Percentiles rank a stretch among this genome's conserved stretches.
Conservation (phyloP, 2,329 filamentous ascomycete species). For the Plectosphaerella plurivora region DNA sequence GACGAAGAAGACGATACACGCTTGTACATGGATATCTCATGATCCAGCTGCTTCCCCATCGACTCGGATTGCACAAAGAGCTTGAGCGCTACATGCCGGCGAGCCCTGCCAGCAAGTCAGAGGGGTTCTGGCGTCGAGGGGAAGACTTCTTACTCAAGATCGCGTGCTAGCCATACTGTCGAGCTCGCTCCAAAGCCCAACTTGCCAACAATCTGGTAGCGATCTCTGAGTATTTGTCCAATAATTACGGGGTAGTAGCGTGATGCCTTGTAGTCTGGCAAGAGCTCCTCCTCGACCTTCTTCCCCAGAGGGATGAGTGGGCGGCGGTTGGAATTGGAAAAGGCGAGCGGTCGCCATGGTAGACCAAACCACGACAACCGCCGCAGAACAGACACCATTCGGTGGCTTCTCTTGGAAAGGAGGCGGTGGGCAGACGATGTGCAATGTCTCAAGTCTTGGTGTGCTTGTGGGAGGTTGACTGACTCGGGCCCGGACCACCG, state of each 20-base stretch:
- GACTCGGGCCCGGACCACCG: too few species aligned
- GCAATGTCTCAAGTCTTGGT: too few species aligned
- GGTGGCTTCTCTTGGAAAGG: neutral
- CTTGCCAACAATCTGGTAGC: conserved; percentile 34
- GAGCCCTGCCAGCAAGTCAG: conserved; percentile 10
- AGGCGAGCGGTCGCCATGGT: conserved; percentile 8
- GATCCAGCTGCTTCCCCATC: conserved; percentile 17
- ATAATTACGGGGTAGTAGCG: conserved; percentile 18
- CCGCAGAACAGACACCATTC: conserved; percentile 4
- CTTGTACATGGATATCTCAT: conserved; percentile 38
- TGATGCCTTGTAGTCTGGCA: conserved; percentile 14
- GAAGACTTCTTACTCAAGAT: conserved; percentile 16
- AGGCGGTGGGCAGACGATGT: too few species aligned
- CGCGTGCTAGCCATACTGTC: conserved; percentile 34
- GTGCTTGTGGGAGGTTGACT: too few species aligned
- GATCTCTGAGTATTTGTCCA: conserved; percentile 15
- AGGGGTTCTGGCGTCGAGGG: neutral
- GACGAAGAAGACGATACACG: conserved; percentile 21
- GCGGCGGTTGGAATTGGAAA: conserved; percentile 13
- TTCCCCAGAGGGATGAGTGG: neutral
- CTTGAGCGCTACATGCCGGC: conserved; percentile 28
- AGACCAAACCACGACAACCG: conserved; percentile 5
- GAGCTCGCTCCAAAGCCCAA: conserved; percentile 35
- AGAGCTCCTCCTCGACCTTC: conserved; percentile 14
- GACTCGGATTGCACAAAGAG: conserved; percentile 19